Evolutionary conservation across 129 eudicot species (phyloP).

Genomic region (Solidago caesia): DNA sequence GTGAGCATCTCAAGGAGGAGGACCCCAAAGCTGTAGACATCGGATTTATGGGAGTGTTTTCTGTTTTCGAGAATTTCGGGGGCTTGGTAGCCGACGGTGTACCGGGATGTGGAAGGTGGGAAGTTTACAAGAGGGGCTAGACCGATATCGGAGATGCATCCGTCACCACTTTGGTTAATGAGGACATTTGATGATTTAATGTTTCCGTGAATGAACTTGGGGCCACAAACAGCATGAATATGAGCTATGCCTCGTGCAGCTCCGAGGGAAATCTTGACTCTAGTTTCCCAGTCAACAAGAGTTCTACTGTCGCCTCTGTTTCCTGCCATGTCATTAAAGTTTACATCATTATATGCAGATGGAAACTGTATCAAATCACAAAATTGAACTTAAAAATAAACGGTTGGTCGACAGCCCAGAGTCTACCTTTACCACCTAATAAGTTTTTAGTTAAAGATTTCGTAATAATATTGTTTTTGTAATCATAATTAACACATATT

Average conservation of each 20-base stretch:
- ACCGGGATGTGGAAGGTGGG: constrained; percentile 57
- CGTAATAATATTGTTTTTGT: neutral
- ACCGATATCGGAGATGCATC: constrained; percentile 57
- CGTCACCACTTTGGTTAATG: constrained; percentile 49
- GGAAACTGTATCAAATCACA: neutral
- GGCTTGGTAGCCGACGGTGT: constrained; percentile 57
- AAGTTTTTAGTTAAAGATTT: too few species aligned
- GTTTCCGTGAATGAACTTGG: constrained; percentile 64
- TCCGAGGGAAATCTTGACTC: constrained; percentile 63
- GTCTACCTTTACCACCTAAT: too few species aligned
- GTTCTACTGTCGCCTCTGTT: constrained; percentile 42
- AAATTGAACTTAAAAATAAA: neutral
- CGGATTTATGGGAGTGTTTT: constrained; percentile 72
- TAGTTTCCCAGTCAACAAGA: constrained; percentile 64
- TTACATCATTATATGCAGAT: neutral
- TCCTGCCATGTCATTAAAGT: constrained; percentile 37
- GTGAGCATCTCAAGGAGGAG: constrained; percentile 74
- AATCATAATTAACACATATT: neutral
- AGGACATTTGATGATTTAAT: constrained; percentile 71
- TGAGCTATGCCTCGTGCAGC: constrained; percentile 77
- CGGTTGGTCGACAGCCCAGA: too few species aligned
- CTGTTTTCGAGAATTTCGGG: constrained; percentile 60
- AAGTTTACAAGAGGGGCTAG: constrained; percentile 60
- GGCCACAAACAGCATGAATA: constrained; percentile 52
- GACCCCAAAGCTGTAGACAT: constrained; percentile 77